These are phyloP conservation scores for Apiotrichum porosum DNA, from an alignment of 1,284 basidiomycete genomes.

Conservation along the genomic window DNA sequence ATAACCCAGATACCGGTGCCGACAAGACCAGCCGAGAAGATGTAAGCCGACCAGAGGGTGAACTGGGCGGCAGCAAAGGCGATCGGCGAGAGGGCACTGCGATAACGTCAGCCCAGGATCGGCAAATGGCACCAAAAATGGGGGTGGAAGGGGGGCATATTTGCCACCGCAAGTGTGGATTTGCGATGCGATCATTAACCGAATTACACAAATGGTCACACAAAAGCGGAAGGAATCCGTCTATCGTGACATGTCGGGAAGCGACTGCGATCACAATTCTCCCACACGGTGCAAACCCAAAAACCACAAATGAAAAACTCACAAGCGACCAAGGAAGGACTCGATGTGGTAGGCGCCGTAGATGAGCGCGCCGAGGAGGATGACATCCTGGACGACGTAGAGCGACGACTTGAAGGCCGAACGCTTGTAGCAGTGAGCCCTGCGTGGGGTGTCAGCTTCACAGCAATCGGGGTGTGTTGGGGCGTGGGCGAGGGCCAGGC, in stretches of 20 bases:
- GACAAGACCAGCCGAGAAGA: constrained; percentile 77
- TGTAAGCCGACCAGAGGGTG: constrained; percentile 75
- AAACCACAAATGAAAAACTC: too few species aligned
- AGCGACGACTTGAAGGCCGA: constrained; percentile 76
- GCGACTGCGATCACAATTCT: too few species aligned
- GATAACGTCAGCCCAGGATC: too few species aligned
- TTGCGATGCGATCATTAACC: too few species aligned
- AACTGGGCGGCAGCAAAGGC: constrained; percentile 62
- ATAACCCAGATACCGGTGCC: constrained; percentile 93
- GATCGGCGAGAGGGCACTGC: constrained; percentile 42
- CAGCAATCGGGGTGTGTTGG: constrained; percentile 1
- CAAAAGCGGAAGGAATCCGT: too few species aligned
- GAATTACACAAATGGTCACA: too few species aligned
- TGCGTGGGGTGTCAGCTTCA: too few species aligned
- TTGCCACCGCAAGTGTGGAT: too few species aligned
- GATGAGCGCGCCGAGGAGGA: constrained; percentile 65
- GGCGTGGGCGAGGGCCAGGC: constrained; percentile 33
- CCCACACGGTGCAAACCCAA: too few species aligned
- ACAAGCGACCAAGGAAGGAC: constrained; percentile 45
- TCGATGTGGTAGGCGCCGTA: constrained; percentile 68
- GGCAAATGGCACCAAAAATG: constrained; percentile 13
- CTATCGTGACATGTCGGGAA: too few species aligned
- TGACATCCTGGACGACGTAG: constrained; percentile 75
- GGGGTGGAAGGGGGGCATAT: too few species aligned
- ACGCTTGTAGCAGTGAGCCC: constrained; percentile 87